Percentiles rank a stretch among this genome's conserved stretches.
Evolutionary conservation across 2,329 filamentous ascomycete species (phyloP).

Genomic region (Fusarium nelsonii): DNA sequence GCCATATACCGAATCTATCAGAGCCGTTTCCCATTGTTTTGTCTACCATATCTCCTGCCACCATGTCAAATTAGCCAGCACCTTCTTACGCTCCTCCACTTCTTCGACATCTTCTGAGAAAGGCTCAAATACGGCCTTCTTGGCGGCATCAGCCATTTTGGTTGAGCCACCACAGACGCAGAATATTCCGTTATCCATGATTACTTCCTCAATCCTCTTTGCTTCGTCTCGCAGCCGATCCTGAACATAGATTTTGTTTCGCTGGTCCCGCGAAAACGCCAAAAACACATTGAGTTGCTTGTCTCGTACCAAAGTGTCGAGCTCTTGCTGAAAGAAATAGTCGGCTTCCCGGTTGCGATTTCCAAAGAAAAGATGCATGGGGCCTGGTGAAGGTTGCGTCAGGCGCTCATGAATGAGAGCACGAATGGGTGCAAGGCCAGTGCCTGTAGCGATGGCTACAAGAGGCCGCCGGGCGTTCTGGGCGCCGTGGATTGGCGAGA

Average conservation of each 20-base stretch:
- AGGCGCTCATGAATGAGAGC: conserved; percentile 82
- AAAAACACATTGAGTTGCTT: conserved; percentile 53
- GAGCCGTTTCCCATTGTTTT: neutral
- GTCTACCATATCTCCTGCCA: conserved; percentile 72
- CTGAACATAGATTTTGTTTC: conserved; percentile 68
- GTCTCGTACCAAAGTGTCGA: conserved; percentile 58
- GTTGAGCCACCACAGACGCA: conserved; percentile 69
- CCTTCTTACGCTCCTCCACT: conserved; percentile 56
- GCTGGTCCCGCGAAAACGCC: conserved; percentile 63
- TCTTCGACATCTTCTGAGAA: conserved; percentile 56
- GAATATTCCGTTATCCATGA: conserved; percentile 60
- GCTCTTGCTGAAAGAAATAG: conserved; percentile 85
- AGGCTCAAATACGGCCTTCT: conserved; percentile 63
- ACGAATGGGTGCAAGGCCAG: conserved; percentile 87
- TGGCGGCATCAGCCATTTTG: conserved; percentile 69
- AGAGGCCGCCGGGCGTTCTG: conserved; percentile 65
- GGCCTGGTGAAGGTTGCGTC: conserved; percentile 47
- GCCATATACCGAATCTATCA: neutral
- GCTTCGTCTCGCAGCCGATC: conserved; percentile 63
- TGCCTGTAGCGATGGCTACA: conserved; percentile 85
- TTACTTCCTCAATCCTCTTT: conserved; percentile 48
- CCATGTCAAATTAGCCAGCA: conserved; percentile 56
- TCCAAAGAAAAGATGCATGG: conserved; percentile 81
- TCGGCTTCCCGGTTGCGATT: conserved; percentile 81
- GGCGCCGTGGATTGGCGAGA: conserved; percentile 57